Evolutionary conservation across 352 stramenopile genomes (phyloP), one percentile per base, ranked within the genome.

Genomic region (Globisporangium spiculum): DNA sequence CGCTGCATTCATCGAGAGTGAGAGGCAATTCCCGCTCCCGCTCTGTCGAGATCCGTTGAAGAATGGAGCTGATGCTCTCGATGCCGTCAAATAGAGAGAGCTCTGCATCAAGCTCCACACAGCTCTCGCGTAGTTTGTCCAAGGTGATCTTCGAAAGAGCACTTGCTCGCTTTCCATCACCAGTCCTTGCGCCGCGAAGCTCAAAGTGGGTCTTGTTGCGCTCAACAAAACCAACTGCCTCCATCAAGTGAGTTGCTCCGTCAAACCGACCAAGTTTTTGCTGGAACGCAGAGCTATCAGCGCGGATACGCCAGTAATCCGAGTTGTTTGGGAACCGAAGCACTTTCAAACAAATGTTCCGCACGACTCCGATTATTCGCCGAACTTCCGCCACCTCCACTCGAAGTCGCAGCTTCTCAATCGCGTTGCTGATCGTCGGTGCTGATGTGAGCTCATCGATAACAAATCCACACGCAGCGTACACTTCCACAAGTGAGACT

Each of bases 271-370:
- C 82, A 14, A 92, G 66, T 60, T 92, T 91, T 30, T 79, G 74
- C 18, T 90, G 73, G 46, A 92, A 92, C 4, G 76, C 80, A 5
- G 66, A 14, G 12, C 69, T 90, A 56, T 91, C 80, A 0, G 73
- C 73, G 32, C 84, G 84, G 41, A 92, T 69, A 5, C 84, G 69
- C 84, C 84, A 92, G 60, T 92, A 92, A 34, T 90, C 82, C 2
- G 80, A 71, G 32, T 92, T 90, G 59, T 92, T 84, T 2, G 84
- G 84, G 56, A 88, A 92, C 4, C 82, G 77, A 32, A 92, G 63
- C 3, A 92, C 76, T 67, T 92, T 91, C 1, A 90, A 63, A 46
- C 82, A 91, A 7, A 92, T 69, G 48, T 75, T 90, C 3, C 79
- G 68, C 1, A 88, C 64, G 1, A 91, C 56, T 0, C 66, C 65